Evolutionary conservation across 2,329 filamentous ascomycete genomes (phyloP).

Genomic region (Paramyrothecium sp.): DNA sequence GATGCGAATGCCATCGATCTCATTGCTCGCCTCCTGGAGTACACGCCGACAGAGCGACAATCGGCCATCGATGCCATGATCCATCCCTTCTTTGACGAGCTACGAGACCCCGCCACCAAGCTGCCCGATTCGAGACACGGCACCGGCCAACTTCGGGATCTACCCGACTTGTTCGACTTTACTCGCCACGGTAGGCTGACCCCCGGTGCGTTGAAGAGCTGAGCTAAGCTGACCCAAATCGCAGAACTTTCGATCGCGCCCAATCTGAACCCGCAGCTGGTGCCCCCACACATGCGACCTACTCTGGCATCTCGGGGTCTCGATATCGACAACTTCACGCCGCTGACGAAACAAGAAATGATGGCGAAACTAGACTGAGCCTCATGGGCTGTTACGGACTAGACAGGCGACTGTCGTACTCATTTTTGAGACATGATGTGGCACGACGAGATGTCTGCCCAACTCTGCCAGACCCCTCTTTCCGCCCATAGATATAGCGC

Average conservation of each 20-base stretch:
- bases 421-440: conserved; percentile 23
- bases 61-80: conserved; percentile 96
- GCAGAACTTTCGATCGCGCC: conserved; percentile 95
- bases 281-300: conserved; percentile 78
- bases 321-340: conserved; percentile 91
- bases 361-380: conserved; percentile 92
- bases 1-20: conserved; percentile 90
- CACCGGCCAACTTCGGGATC: conserved; percentile 73
- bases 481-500: neutral
- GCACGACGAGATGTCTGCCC: conserved; percentile 26
- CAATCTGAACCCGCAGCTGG: conserved; percentile 80
- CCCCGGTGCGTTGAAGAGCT: neutral
- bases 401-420: conserved; percentile 29
- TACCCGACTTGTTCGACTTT: conserved; percentile 91
- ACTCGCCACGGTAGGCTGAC: conserved; percentile 77
- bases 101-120: conserved; percentile 86
- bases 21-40: conserved; percentile 91
- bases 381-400: conserved; percentile 20
- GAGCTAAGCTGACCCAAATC: conserved; percentile 10
- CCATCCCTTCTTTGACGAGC: conserved; percentile 97
- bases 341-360: conserved; percentile 93
- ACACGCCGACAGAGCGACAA: conserved; percentile 93
- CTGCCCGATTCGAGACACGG: conserved; percentile 93
- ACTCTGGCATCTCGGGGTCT: conserved; percentile 74
- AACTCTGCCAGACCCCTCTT: conserved; percentile 10